Base-by-base conservation (phyloP, 495 filamentous ascomycete species). In the Talaromyces proteolyticus region DNA sequence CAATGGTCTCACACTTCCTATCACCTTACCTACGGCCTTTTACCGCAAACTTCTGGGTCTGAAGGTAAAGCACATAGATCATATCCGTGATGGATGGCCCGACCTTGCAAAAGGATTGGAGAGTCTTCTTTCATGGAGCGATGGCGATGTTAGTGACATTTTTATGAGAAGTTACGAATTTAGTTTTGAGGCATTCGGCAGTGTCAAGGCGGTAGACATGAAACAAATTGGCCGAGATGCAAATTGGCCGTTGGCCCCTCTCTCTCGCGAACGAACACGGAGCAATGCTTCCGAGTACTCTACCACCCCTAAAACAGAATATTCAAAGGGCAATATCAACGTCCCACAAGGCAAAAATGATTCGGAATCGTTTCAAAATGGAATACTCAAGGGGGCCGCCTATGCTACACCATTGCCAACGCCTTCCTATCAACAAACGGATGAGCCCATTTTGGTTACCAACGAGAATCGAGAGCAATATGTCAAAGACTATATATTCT, bases 21-120 rank as follows among this genome's bases (percentile, higher is more conserved):
- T 96, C 48, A 94, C 83, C 4, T 91, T 98, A 53, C 93, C 93
- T 5, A 78, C 77, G 43, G 84, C 83, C 0, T 78, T 97, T 22
- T 98, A 98, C 64, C 78, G 80, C 49, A 88, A 88, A 54, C 74
- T 97, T 2, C 75, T 95, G 11, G 82, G 79, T 2, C 57, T 67
- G 6, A 73, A 69, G 42, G 78, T 90, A 12, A 85, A 79, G 39
- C 74, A 84, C 44, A 65, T 89, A 12, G 76, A 86, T 24, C 79
- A 88, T 59, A 90, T 96, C 24, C 75, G 75, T 7, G 93, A 97
- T 57, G 91, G 89, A 17, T 98, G 93, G 93, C 84, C 87, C 1
- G 80, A 84, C 12, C 78, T 95, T 0, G 79, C 80, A 17, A 86
- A 75, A 53, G 88, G 88, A 4, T 73, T 96, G 1, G 82, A 80